These are phyloP conservation scores for Gossypium mustelinum DNA, from an alignment of 345 rosid species.

Conservation along the genomic window DNA sequence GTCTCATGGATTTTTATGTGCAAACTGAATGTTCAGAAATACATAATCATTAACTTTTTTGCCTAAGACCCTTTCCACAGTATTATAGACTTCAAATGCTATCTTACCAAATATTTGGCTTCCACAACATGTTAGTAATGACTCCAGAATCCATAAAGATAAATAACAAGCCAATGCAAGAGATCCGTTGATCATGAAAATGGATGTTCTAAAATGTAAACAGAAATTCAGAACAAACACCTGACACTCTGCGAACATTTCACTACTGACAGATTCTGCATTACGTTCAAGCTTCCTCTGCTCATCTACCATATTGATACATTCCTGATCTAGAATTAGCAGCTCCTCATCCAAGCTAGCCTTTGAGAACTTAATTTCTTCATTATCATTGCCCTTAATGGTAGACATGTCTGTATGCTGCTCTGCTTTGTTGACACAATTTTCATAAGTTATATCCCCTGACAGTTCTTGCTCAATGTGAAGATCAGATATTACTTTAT, in stretches of 20 bases:
- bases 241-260: constrained; percentile 97
- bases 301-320: constrained; percentile 58
- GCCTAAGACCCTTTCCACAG: not conserved
- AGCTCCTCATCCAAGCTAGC: constrained; percentile 74
- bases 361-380: constrained; percentile 38
- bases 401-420: constrained; percentile 23
- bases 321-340: constrained; percentile 50
- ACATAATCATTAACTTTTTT: not conserved
- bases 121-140: constrained; percentile 7
- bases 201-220: not conserved
- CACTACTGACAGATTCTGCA: constrained; percentile 91
- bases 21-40: not conserved
- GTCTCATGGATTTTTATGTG: constrained; percentile 3
- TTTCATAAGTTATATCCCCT: constrained; percentile 26
- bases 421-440: constrained; percentile 12
- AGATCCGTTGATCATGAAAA: not conserved
- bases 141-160: constrained; percentile 7
- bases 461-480: constrained; percentile 27
- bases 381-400: constrained; percentile 22
- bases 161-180: constrained; percentile 5
- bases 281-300: constrained; percentile 85
- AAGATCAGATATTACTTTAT: constrained; percentile 23
- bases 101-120: not conserved
- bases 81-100: not conserved
- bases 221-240: constrained; percentile 30